A percentile compares a stretch with the other conserved stretches of the same genome.
Conservation (phyloP, 345 rosid species). For the Sisymbrium altissimum region DNA sequence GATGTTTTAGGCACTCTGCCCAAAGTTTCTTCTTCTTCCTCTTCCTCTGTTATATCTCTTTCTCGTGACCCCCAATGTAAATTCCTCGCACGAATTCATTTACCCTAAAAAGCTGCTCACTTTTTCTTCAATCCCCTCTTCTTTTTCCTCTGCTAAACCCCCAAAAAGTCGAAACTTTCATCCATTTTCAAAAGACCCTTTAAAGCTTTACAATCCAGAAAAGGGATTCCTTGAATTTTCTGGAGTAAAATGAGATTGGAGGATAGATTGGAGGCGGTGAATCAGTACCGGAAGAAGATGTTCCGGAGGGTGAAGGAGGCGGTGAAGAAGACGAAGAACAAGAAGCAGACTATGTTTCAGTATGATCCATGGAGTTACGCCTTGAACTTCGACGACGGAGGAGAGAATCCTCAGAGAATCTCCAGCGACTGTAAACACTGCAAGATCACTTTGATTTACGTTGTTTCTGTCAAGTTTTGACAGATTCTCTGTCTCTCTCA, state of each 20-base stretch:
- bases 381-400: slow-evolving; percentile 75
- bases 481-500: neutral
- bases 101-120: slow-evolving; percentile 20
- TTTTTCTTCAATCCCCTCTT: slow-evolving; percentile 4
- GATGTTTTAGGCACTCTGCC: slow-evolving; percentile 36
- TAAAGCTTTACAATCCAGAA: neutral
- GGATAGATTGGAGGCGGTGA: slow-evolving; percentile 22
- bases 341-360: slow-evolving; percentile 52
- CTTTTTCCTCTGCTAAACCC: neutral
- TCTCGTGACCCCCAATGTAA: slow-evolving; percentile 35
- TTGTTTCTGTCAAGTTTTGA: slow-evolving; percentile 45
- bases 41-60: slow-evolving; percentile 33
- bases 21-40: slow-evolving; percentile 33
- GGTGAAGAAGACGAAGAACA: slow-evolving; percentile 20
- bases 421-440: slow-evolving; percentile 22
- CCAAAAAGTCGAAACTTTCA: slow-evolving; percentile 10
- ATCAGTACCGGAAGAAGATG: slow-evolving; percentile 26
- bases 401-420: slow-evolving; percentile 11
- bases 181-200: slow-evolving; percentile 4
- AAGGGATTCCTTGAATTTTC: neutral
- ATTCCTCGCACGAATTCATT: slow-evolving; percentile 31
- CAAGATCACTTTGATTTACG: slow-evolving; percentile 35
- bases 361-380: slow-evolving; percentile 94
- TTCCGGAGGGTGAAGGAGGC: slow-evolving; percentile 21
- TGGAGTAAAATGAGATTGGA: slow-evolving; percentile 24